Conservation (phyloP, 805 yeast species). For the Wickerhamomyces canadensis region DNA sequence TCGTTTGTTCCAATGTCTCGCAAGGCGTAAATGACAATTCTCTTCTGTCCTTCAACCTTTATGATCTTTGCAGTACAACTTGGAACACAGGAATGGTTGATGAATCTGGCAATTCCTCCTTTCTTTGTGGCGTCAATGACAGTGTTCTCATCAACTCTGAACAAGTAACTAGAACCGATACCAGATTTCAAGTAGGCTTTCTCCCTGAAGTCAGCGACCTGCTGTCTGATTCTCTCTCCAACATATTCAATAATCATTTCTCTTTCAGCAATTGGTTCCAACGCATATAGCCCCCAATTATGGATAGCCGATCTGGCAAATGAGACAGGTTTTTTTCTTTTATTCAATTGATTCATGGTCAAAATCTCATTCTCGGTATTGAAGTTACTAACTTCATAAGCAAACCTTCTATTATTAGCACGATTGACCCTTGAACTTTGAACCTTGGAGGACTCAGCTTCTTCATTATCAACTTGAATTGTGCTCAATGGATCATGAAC, state of each 20-base stretch:
- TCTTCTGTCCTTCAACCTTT: constrained; percentile 86
- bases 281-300: constrained; percentile 96
- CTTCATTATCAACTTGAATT: constrained; percentile 56
- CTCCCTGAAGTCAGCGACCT: constrained; percentile 90
- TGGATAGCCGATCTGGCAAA: constrained; percentile 96
- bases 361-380: constrained; percentile 80
- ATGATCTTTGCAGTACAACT: constrained; percentile 96
- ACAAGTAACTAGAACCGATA: constrained; percentile 90
- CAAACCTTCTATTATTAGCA: constrained; percentile 82
- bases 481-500: constrained; percentile 67
- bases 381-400: constrained; percentile 80
- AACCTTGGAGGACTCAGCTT: constrained; percentile 35
- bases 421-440: constrained; percentile 82
- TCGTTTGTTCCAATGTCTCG: constrained; percentile 84
- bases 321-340: constrained; percentile 90
- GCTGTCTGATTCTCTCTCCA: constrained; percentile 91
- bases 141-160: constrained; percentile 87
- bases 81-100: constrained; percentile 96
- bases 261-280: constrained; percentile 90
- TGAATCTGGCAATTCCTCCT: constrained; percentile 96
- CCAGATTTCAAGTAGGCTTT: constrained; percentile 82
- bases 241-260: constrained; percentile 98
- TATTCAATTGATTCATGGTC: constrained; percentile 80
- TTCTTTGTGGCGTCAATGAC: constrained; percentile 96
- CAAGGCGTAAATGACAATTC: constrained; percentile 92